Conservation (phyloP, 2,329 filamentous ascomycete genomes). For the Rhynchosporium graminicola region DNA sequence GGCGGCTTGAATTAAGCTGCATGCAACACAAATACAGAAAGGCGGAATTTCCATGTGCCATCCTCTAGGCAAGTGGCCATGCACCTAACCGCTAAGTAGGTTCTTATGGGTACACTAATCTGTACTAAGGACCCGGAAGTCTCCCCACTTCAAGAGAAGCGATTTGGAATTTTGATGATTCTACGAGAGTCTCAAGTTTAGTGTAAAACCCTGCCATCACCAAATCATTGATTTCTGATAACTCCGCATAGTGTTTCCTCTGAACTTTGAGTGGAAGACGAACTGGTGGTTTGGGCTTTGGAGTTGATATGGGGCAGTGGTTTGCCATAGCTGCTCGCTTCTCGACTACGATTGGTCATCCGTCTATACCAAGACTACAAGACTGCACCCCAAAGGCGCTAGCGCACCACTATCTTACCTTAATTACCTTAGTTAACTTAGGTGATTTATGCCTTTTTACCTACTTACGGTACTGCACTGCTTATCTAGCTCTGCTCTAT, state of each 20-base stretch:
- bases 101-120: background rate
- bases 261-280: background rate
- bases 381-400: constrained; percentile 2
- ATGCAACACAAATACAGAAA: background rate
- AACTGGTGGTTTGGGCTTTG: constrained; percentile 6
- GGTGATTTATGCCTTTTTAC: too few relatives aligned
- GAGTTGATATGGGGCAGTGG: background rate
- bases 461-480: background rate
- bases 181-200: too few relatives aligned
- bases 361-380: background rate
- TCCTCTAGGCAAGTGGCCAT: background rate
- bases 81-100: background rate
- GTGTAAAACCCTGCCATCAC: too few relatives aligned
- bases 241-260: too few relatives aligned
- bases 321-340: background rate
- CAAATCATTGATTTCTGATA: background rate
- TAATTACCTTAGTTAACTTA: background rate
- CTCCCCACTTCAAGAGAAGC: background rate
- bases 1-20: background rate
- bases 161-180: background rate
- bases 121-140: background rate
- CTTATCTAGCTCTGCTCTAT: constrained; percentile 6
- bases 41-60: background rate
- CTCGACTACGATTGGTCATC: background rate
- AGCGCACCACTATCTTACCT: background rate